Evolutionary conservation across 306 rosid genomes (phyloP), one percentile per base, ranked within the genome.

Genomic region (Hylodesmum podocarpum): DNA sequence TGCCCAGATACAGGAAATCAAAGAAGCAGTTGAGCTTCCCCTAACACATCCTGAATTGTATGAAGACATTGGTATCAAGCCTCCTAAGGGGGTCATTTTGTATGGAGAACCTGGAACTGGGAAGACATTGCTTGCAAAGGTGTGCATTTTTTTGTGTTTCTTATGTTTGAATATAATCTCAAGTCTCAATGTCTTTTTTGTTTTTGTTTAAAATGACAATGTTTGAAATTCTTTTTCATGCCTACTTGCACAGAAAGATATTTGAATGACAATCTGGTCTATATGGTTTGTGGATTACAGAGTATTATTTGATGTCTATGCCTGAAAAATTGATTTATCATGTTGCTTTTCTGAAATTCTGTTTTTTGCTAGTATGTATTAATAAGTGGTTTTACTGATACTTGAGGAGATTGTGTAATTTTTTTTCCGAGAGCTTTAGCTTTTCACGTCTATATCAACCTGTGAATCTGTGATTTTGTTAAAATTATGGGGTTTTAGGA

Each of bases 61-160:
- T 18, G 99, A 96, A 81, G 99, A 96, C 79, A 96, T 96, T 51
- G 99, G 99, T 82, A 96, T 96, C 85, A 96, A 86, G 81, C 99
- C 99, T 62, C 98, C 99, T 46, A 96, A 96, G 87, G 99, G 98
- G 14, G 96, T 92, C 72, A 91, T 92, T 53, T 79, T 92, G 62
- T 92, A 92, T 67, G 99, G 99, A 53, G 98, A 92, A 71, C 99
- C 99, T 44, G 99, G 99, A 78, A 96, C 99, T 0, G 99, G 99
- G 66, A 96, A 96, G 88, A 96, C 99, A n/a, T 84, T 96, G 82
- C 96, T 96, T 61, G 99, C 99, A 0, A 95, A 95, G 97, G 99
- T 95, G 58, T 37, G 70, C 78, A 31, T 22, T 49, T 3, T 49
- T 49, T 72, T 5, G 24, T 46, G 4, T 62, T 78, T 70, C 54